Conservation (phyloP, 805 yeast genomes). For the Saccharomycopsis oosterbeekiorum region DNA sequence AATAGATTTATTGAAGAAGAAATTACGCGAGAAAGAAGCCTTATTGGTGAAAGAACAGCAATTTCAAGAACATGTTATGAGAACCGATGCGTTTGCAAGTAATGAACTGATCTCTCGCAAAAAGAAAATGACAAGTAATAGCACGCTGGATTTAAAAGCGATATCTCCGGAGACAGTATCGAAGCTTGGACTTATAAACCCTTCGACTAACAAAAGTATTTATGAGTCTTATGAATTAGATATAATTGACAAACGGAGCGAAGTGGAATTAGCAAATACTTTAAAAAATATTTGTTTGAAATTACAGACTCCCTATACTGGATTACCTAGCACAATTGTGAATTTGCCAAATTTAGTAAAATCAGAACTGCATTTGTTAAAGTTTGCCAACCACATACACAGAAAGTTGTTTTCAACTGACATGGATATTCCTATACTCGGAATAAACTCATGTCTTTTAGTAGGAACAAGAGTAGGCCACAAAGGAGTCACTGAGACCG, state of each 20-base stretch:
- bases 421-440: slow-evolving; percentile 4
- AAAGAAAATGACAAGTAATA: neutral
- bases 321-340: slow-evolving; percentile 4
- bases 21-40: neutral
- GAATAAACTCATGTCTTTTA: neutral
- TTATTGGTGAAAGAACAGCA: neutral
- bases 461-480: neutral
- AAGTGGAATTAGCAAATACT: slow-evolving; percentile 7
- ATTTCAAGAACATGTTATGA: neutral
- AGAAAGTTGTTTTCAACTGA: slow-evolving; percentile 1
- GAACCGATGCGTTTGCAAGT: too few species aligned
- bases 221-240: slow-evolving; percentile 7
- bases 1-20: neutral
- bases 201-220: neutral
- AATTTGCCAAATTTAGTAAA: slow-evolving; percentile 11
- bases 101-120: too few species aligned
- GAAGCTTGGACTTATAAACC: neutral
- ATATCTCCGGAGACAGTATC: slow-evolving; percentile 9
- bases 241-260: slow-evolving; percentile 5
- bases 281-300: slow-evolving; percentile 15
- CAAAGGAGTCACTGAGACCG: neutral
- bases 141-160: neutral
- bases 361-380: slow-evolving; percentile 14
- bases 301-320: slow-evolving; percentile 5
- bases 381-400: slow-evolving; percentile 14